These are phyloP conservation scores for Arthrobotrys conoides DNA, from an alignment of 2,329 filamentous ascomycete species.

Conservation along the genomic window DNA sequence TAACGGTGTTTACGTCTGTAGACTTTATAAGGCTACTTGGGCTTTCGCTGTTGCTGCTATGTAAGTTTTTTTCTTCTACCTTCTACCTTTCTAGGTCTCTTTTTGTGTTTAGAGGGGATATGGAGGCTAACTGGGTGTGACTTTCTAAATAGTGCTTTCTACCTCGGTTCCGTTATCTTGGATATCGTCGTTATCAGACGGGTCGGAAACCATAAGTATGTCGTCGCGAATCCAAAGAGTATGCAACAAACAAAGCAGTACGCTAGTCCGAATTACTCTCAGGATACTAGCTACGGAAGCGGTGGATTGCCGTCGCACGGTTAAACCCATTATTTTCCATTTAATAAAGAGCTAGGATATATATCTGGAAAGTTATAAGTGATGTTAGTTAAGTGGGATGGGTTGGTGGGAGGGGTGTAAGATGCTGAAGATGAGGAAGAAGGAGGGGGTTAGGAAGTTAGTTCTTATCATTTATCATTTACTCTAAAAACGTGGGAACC, in stretches of 20 bases:
- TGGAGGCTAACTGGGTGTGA: background rate
- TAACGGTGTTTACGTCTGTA: slow-evolving; percentile 55
- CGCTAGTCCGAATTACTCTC: slow-evolving; percentile 48
- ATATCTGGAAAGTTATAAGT: too few species aligned
- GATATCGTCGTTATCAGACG: slow-evolving; percentile 54
- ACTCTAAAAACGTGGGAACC: too few species aligned
- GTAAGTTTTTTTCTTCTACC: slow-evolving; percentile 31
- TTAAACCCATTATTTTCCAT: slow-evolving; percentile 21
- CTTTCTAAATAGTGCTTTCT: slow-evolving; percentile 17
- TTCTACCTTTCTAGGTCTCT: background rate
- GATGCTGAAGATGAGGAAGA: background rate
- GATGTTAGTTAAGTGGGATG: background rate
- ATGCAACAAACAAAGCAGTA: slow-evolving; percentile 61
- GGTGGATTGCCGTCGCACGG: slow-evolving; percentile 58
- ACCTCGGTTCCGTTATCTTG: slow-evolving; percentile 36
- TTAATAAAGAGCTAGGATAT: background rate
- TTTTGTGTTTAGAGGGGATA: too few species aligned
- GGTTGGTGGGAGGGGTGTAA: slow-evolving; percentile 14
- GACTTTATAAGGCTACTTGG: slow-evolving; percentile 58
- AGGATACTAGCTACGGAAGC: slow-evolving; percentile 59
- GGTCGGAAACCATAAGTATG: slow-evolving; percentile 58
- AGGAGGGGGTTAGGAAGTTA: background rate
- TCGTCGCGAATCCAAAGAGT: slow-evolving; percentile 59
- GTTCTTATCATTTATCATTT: too few species aligned
- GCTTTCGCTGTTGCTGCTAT: slow-evolving; percentile 38